Percentiles rank a stretch among this genome's conserved stretches.
Evolutionary conservation across 2,329 filamentous ascomycete genomes (phyloP).

Genomic region (Chalara sp.): DNA sequence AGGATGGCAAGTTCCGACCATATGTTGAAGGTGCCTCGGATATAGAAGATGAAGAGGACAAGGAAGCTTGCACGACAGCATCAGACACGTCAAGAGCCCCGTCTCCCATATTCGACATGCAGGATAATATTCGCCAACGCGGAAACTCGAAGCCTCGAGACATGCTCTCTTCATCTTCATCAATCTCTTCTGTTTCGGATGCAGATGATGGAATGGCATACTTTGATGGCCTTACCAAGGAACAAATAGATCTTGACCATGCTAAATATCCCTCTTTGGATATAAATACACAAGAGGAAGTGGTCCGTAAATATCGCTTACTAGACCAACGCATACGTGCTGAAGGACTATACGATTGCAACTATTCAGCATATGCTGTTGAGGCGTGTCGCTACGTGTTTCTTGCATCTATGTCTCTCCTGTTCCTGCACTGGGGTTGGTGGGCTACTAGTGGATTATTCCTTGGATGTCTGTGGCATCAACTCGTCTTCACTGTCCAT

Average conservation of each 20-base stretch:
- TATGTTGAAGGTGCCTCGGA: conserved; percentile 32
- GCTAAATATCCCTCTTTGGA: conserved; percentile 79
- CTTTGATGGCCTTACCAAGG: conserved; percentile 64
- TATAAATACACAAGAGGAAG: conserved; percentile 61
- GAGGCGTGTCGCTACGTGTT: conserved; percentile 67
- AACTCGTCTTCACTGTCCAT: conserved; percentile 88
- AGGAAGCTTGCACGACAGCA: conserved; percentile 22
- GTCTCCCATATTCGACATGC: conserved; percentile 27
- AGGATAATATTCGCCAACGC: conserved; percentile 16
- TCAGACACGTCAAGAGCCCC: conserved; percentile 24
- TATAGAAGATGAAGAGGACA: conserved; percentile 31
- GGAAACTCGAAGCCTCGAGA: conserved; percentile 4
- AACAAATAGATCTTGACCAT: conserved; percentile 69
- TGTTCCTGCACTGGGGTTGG: conserved; percentile 56
- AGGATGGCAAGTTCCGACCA: conserved; percentile 71
- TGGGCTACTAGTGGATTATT: conserved; percentile 65
- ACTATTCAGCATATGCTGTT: conserved; percentile 71
- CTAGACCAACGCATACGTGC: conserved; percentile 65
- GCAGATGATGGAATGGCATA: conserved; percentile 52
- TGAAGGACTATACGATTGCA: conserved; percentile 77
- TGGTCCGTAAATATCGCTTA: conserved; percentile 75
- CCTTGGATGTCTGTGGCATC: conserved; percentile 85
- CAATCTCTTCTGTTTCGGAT: conserved; percentile 53
- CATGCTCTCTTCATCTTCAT: conserved; percentile 35
- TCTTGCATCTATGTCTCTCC: conserved; percentile 56